These are phyloP conservation scores for Arctium minus DNA, from an alignment of 129 eudicot species.

Conservation along the genomic window DNA sequence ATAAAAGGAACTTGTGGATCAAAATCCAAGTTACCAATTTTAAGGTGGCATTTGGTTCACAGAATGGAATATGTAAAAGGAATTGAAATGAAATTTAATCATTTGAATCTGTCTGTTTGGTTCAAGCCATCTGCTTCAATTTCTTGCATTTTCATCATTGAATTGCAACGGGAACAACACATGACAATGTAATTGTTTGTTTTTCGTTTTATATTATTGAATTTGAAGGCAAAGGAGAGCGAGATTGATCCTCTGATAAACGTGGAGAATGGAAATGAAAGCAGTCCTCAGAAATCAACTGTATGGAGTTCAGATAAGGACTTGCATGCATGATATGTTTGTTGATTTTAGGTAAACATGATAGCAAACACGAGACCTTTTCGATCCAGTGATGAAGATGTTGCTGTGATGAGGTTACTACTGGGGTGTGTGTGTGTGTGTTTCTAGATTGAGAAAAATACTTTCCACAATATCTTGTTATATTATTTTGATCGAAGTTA, in stretches of 20 bases:
- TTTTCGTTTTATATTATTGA: background rate
- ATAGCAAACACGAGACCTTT: background rate
- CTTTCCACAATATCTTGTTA: background rate
- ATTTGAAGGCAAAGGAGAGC: background rate
- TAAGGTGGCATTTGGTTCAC: no score
- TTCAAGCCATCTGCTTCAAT: no score
- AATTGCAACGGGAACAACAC: background rate
- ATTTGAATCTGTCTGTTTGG: no score
- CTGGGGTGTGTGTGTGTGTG: background rate
- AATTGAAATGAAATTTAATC: no score
- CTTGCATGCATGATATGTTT: background rate
- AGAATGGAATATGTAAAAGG: no score
- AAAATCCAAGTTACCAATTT: background rate
- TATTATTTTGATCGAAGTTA: background rate
- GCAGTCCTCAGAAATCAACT: background rate
- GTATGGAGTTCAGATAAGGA: conserved; percentile 19
- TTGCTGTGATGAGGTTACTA: background rate
- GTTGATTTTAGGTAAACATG: background rate
- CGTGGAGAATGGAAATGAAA: background rate
- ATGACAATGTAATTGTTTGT: background rate
- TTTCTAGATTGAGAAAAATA: background rate
- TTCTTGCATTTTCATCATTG: no score
- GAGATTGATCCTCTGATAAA: conserved; percentile 10
- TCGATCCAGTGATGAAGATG: conserved; percentile 11
- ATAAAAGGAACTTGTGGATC: background rate